phyloP scores from a whole-genome alignment of 768 basidiomycete genomes.

The Ramaria sp. region DNA sequence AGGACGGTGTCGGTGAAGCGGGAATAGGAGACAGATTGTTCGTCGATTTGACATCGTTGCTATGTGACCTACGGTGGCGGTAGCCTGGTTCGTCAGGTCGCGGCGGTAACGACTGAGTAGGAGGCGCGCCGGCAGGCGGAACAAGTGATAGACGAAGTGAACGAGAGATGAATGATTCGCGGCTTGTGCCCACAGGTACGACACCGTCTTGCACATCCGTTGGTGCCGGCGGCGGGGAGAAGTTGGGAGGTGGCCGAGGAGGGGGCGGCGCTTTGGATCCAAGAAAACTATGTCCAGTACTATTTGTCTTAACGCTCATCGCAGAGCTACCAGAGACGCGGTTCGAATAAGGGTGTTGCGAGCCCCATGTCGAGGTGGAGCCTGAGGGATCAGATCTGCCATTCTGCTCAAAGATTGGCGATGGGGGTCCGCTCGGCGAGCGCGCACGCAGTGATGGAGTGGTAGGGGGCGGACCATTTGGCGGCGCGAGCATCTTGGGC shows the following conservation, averaged over 20 bases:
- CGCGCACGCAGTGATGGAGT: neutral
- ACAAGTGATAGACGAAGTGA: constrained; percentile 46
- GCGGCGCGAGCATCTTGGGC: constrained; percentile 45
- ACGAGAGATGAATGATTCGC: constrained; percentile 47
- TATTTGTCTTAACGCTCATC: constrained; percentile 17
- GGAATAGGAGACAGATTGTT: constrained; percentile 30
- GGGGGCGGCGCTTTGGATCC: constrained; percentile 39
- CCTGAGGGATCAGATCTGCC: neutral
- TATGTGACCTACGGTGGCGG: constrained; percentile 16
- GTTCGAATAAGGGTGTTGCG: constrained; percentile 17
- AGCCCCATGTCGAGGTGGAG: constrained; percentile 7
- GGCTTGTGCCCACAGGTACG: constrained; percentile 14
- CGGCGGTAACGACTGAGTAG: constrained; percentile 48
- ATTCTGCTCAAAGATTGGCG: neutral
- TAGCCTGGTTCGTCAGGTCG: constrained; percentile 46
- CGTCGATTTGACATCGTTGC: constrained; percentile 15
- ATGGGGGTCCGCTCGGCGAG: neutral
- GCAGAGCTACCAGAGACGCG: constrained; percentile 19
- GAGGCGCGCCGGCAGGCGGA: constrained; percentile 56
- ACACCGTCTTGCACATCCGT: constrained; percentile 12
- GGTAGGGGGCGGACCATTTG: constrained; percentile 44
- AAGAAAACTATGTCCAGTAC: constrained; percentile 15
- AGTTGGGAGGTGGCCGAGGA: constrained; percentile 60
- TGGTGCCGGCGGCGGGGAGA: constrained; percentile 62
- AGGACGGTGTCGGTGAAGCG: constrained; percentile 31